Percentiles rank a stretch among this genome's conserved stretches.
These are phyloP conservation scores for Microdochium trichocladiopsis DNA, from an alignment of 2,329 filamentous ascomycete species.

Conservation along the genomic window DNA sequence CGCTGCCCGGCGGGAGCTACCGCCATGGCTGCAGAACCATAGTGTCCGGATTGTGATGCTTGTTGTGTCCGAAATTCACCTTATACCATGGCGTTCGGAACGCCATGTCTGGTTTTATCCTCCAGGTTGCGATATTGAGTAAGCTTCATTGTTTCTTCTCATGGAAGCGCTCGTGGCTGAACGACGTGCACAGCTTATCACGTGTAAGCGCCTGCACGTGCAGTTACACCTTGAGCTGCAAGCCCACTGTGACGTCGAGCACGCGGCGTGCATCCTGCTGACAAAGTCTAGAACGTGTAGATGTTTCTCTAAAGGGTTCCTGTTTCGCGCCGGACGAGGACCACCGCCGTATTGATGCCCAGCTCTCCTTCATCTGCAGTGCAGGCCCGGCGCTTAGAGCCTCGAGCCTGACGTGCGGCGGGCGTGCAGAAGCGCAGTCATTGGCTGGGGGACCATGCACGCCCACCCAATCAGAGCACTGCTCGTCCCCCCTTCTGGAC, in stretches of 20 bases:
- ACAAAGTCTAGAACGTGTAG: no score
- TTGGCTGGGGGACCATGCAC: background rate
- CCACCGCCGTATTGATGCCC: background rate
- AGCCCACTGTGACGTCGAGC: no score
- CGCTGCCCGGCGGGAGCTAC: background rate
- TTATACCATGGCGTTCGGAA: background rate
- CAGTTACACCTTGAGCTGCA: no score
- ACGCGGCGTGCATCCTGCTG: no score
- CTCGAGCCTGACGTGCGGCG: background rate
- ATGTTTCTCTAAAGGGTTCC: no score
- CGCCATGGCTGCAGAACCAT: background rate
- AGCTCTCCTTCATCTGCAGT: background rate
- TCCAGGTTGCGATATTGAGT: background rate
- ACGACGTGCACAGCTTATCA: no score
- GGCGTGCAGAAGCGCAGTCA: background rate
- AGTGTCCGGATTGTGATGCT: no score
- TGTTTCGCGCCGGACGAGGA: no score
- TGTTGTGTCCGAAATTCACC: background rate
- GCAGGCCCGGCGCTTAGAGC: background rate
- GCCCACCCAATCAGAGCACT: background rate
- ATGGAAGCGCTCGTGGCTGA: background rate
- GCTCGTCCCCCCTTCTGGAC: background rate
- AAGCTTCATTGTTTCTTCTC: background rate
- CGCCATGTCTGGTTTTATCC: background rate
- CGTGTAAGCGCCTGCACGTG: background rate